Base-by-base conservation (phyloP, 139 green algal genomes). In the Mesostigma viride region DNA sequence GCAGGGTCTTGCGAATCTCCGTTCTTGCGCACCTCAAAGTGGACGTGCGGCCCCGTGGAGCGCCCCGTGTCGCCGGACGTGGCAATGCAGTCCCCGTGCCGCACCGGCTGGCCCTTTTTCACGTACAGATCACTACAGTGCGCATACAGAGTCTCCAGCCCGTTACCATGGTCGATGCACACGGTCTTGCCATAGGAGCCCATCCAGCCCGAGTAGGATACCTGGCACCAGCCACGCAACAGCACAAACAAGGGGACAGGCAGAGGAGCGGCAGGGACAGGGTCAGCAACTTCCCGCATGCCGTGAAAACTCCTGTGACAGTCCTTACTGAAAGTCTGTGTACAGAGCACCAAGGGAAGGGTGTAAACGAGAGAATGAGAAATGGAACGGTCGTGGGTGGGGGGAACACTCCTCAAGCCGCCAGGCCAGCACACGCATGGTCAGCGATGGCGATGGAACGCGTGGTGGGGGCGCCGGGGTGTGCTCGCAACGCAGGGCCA, bases 141-240 rank as follows among this genome's bases (percentile, higher is more conserved):
- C 30, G 62, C 73, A 51, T 80, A 80, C 32, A 69, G 31, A 33
- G 73, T 74, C 26, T 8, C 24, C 45, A 30, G 64, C 32, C 70
- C 73, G 58, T 68, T 60, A 27, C 53, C 63, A 56, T 80, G 73
- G 31, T 68, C 63, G 2, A 80, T 32, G 8, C 60, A 31, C 11
- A 80, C 56, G 3, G 65, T 35, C 27, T 80, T 69, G 11, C 73
- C 73, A 31, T 77, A 80, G 6, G 56, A 48, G 14, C 31, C 48
- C 22, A 32, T 17, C 40, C 33, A 67, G 17, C 66, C 47, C 34
- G 66, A 17, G 66, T 53, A 61, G 24, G 35, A 22, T 14, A 72
- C 57, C 40, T 63, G 64, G 51, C 8, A 11, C 11, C 40, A 48
- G 40, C 6, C 36, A 48, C 6, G 36, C 6, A 11, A 11, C 11